Evolutionary conservation across 257 asterid genomes (phyloP), one percentile per base, ranked within the genome.

Genomic region (Salvia hispanica): DNA sequence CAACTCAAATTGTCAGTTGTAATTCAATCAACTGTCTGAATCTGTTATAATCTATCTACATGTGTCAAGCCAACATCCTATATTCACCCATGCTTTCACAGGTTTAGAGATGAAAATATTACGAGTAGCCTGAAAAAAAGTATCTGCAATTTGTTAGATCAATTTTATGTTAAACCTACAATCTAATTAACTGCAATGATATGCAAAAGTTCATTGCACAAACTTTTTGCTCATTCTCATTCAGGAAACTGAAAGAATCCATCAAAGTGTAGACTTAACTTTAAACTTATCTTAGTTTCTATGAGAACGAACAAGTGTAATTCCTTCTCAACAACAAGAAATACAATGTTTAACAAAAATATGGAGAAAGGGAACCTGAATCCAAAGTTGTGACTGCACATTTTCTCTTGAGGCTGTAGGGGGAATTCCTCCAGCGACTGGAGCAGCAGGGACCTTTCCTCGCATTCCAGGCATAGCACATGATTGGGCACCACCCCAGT

Each of bases 361-460:
- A 71, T 43, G 37, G 47, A 55, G 64, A 62, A 66, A 37, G 11
- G 56, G 66, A 48, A 91, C 95, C 91, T 83, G 95, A 70, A 85
- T 60, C 96, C 96, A 88, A 69, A 74, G 86, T 68, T 81, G 96
- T 25, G 97, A 76, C 71, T 86, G 96, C 65, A 73, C 78, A 51
- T 79, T 76, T 50, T 91, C 97, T 71, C 91, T 80, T 66, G 91
- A 74, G 71, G 88, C 91, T 64, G 84, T 73, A 69, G 85, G 43
- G 56, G 70, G 81, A 76, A 87, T 54, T 71, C 86, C 92, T 65
- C 88, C 90, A 4, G 88, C 77, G 70, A 85, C 90, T 46, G 90
- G 83, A 63, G 86, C 67, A 66, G 90, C 61, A 53, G 86, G 79
- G 39, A 82, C 84, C 74, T 88, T 85, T 48, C 96, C 97, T 33